A percentile compares a stretch with the other conserved stretches of the same genome.
Evolutionary conservation across 805 yeast species (phyloP).

Genomic region (Ascoidea asiatica): DNA sequence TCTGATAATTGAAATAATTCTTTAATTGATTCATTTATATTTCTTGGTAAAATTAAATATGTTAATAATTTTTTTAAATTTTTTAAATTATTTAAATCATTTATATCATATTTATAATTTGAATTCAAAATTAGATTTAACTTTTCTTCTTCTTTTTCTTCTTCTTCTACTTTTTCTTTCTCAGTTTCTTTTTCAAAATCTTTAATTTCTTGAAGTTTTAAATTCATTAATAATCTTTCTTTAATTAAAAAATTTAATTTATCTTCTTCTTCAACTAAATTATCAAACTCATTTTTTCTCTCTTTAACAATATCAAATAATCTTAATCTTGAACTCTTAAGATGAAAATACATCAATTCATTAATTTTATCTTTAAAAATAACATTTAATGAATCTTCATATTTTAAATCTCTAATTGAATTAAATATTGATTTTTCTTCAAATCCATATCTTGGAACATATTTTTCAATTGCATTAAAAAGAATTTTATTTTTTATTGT

Average conservation of each 20-base stretch:
- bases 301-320: no score
- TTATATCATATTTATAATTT: slow-evolving; percentile 16
- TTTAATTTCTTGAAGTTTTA: slow-evolving; percentile 10
- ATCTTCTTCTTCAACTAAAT: slow-evolving; percentile 8
- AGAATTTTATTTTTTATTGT: neutral
- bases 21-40: slow-evolving; percentile 36
- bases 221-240: slow-evolving; percentile 22
- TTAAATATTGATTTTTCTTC: neutral
- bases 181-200: slow-evolving; percentile 19
- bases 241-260: slow-evolving; percentile 30
- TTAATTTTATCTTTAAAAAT: neutral
- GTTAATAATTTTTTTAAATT: slow-evolving; percentile 30
- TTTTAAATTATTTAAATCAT: slow-evolving; percentile 10
- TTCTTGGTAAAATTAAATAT: slow-evolving; percentile 50
- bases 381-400: neutral
- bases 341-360: neutral
- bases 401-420: neutral
- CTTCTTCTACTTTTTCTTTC: slow-evolving; percentile 16
- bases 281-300: neutral
- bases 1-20: slow-evolving; percentile 71
- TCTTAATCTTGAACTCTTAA: neutral
- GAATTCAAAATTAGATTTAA: slow-evolving; percentile 36
- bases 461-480: no score
- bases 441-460: neutral
- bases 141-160: slow-evolving; percentile 19